These are phyloP conservation scores for Graphium sp. DNA, from an alignment of 2,329 filamentous ascomycete species.

Conservation along the genomic window DNA sequence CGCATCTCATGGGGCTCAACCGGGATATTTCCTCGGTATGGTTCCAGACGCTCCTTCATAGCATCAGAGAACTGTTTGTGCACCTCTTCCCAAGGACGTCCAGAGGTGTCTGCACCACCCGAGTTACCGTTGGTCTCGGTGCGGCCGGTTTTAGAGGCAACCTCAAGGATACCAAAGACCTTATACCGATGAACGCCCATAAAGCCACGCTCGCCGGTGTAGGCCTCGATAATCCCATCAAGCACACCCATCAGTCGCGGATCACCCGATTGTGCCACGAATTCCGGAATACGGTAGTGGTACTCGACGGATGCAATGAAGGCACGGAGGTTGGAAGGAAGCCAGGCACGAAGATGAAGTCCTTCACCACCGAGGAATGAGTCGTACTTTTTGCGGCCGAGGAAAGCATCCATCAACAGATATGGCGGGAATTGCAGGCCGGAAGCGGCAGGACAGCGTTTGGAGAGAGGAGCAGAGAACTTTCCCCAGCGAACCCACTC, in stretches of 20 bases:
- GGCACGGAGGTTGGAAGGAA: constrained; percentile 33
- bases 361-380: constrained; percentile 35
- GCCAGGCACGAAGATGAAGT: constrained; percentile 32
- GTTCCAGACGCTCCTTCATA: constrained; percentile 35
- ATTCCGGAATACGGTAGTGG: constrained; percentile 34
- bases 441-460: constrained; percentile 29
- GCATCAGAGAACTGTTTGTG: constrained; percentile 32
- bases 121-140: constrained; percentile 34
- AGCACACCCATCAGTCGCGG: constrained; percentile 31
- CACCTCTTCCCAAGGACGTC: constrained; percentile 30
- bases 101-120: constrained; percentile 20
- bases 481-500: constrained; percentile 33
- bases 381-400: constrained; percentile 30
- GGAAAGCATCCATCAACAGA: constrained; percentile 36
- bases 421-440: constrained; percentile 34
- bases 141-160: constrained; percentile 33
- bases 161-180: constrained; percentile 36
- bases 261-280: constrained; percentile 30
- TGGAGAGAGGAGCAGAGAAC: constrained; percentile 31
- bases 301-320: constrained; percentile 38
- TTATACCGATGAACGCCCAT: constrained; percentile 41
- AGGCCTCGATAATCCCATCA: constrained; percentile 36
- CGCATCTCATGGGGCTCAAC: constrained; percentile 35
- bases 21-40: constrained; percentile 25
- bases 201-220: constrained; percentile 35